Percentiles rank a stretch among this genome's conserved stretches.
These are phyloP conservation scores for Conringia planisiliqua DNA, from an alignment of 345 rosid species.

Conservation along the genomic window DNA sequence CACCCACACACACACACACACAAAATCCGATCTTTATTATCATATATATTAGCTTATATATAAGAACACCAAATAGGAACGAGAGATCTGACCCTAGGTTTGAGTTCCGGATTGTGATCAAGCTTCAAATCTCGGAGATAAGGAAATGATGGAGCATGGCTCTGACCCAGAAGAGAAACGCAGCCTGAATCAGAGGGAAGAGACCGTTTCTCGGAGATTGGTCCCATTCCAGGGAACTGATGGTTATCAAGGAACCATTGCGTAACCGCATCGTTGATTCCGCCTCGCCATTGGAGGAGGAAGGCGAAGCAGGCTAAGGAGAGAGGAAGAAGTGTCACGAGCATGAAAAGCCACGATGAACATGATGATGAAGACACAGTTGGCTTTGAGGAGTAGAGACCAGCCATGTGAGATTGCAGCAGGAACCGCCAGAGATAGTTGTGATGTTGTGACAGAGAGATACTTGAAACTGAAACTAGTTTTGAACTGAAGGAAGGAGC, in stretches of 20 bases:
- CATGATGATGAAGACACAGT: conserved; percentile 29
- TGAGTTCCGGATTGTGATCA: conserved; percentile 48
- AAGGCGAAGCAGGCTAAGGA: conserved; percentile 62
- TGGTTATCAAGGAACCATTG: conserved; percentile 40
- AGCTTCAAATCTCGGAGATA: conserved; percentile 63
- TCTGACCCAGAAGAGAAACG: conserved; percentile 54
- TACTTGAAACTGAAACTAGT: conserved; percentile 19
- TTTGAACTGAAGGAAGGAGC: conserved; percentile 5
- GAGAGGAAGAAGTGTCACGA: conserved; percentile 53
- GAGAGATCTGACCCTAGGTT: conserved; percentile 53
- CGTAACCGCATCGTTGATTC: conserved; percentile 37
- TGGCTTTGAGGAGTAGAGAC: conserved; percentile 29
- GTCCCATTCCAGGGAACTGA: conserved; percentile 53
- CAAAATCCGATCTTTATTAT: not conserved
- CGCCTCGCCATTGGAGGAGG: conserved; percentile 69
- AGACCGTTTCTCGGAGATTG: not conserved
- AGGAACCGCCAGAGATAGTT: not conserved
- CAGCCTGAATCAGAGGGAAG: conserved; percentile 41
- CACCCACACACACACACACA: conserved; percentile 9
- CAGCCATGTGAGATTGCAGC: conserved; percentile 46
- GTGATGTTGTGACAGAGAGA: conserved; percentile 14
- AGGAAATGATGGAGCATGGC: conserved; percentile 55
- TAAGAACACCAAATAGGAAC: not conserved
- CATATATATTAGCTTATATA: not conserved
- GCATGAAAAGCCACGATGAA: conserved; percentile 40